Percentiles rank a stretch among this genome's conserved stretches.
Evolutionary conservation across 108 stramenopile genomes (phyloP).

Genomic region (Cyclotella cryptica): DNA sequence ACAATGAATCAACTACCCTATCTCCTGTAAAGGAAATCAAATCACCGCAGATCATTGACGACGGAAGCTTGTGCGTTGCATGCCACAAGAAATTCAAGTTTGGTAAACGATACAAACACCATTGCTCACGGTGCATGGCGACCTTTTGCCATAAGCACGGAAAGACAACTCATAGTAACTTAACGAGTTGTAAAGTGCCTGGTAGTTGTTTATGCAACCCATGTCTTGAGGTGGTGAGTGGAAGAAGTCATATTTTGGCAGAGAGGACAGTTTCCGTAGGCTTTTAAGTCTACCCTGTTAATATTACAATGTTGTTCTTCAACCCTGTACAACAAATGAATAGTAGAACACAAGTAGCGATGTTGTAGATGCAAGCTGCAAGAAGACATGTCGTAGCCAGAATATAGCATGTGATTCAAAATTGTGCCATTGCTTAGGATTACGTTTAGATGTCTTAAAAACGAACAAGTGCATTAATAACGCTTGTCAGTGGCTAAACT

Average conservation of each 20-base stretch:
- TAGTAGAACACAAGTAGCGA: too few relatives aligned
- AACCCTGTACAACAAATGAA: too few relatives aligned
- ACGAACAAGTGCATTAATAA: too few relatives aligned
- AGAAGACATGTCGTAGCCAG: too few relatives aligned
- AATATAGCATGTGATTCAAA: too few relatives aligned
- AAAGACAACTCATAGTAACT: slow-evolving; percentile 48
- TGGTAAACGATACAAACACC: slow-evolving; percentile 56
- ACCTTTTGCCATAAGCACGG: slow-evolving; percentile 73
- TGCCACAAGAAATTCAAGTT: slow-evolving; percentile 61
- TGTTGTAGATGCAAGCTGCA: too few relatives aligned
- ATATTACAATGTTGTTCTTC: too few relatives aligned
- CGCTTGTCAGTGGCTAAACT: too few relatives aligned
- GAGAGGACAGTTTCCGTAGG: neutral
- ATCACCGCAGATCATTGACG: slow-evolving; percentile 26
- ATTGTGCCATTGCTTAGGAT: too few relatives aligned
- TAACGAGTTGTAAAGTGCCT: slow-evolving; percentile 57
- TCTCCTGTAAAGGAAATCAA: neutral
- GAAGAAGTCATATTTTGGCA: neutral
- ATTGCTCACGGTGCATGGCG: slow-evolving; percentile 59
- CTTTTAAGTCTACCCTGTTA: neutral
- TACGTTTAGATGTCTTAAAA: too few relatives aligned
- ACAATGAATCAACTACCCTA: slow-evolving; percentile 9
- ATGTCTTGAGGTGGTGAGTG: slow-evolving; percentile 20
- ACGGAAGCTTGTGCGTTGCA: slow-evolving; percentile 48
- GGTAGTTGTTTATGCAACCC: slow-evolving; percentile 55